Evolutionary conservation across 495 filamentous ascomycete species (phyloP), one percentile per base, ranked within the genome.

Genomic region (Trypethelium eluteriae): DNA sequence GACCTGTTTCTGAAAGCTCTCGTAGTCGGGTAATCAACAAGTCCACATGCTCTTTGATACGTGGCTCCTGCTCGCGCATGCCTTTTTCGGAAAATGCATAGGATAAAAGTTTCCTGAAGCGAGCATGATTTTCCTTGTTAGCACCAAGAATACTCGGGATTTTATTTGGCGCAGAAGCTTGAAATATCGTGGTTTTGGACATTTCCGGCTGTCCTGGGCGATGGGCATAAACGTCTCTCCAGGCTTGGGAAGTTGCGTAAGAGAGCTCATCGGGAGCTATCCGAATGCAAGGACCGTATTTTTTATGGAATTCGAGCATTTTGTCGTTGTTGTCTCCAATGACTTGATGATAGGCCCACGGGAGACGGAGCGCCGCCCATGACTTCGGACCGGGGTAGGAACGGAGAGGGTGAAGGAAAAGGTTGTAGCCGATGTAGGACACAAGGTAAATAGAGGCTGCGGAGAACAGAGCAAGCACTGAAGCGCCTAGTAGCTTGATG

Each of bases 61-160:
- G 41, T 7, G 36, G 35, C 50, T 73, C 72, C 47, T 74, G 73
- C 61, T 68, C 67, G 38, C 66, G 70, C 25, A 74, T 56, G 38
- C 70, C 73, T 50, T 68, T 68, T 32, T 74, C 68, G 14, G 69
- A 70, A 66, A 74, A 74, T 4, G 73, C 73, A 46, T 71, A 61
- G 0, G 69, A 57, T 25, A 74, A 67, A 16, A 73, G 50, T 12
- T 66, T 67, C 12, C 73, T 67, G 11, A 46, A 38, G 6, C 73
- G 67, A 12, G 64, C 65, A 65, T 74, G 73, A 18, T 67, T 63
- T n/a, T 66, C 49, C n/a, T 72, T 67, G 35, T 69, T 63, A 12
- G 69, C 68, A 46, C 18, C 25, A 25, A 74, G 44, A 32, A 74
- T 67, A 41, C 44, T 44, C 4, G 38, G 62, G 0, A 44, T 25